Conservation (phyloP, 2,329 filamentous ascomycete genomes). For the Lizonia empirigonia region DNA sequence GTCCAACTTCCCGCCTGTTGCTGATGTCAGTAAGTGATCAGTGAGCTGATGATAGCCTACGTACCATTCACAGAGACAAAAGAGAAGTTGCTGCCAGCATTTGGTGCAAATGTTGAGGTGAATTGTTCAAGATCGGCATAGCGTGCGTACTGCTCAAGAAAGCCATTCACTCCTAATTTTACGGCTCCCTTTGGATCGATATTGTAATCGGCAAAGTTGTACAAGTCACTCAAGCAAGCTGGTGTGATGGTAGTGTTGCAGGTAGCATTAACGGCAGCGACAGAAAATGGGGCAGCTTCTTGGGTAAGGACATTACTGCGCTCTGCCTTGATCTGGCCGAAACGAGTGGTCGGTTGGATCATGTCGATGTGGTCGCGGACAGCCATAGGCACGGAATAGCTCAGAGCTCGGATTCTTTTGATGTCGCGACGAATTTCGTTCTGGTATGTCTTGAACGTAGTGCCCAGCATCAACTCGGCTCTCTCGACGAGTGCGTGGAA, state of each 20-base stretch:
- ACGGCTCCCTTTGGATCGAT: slow-evolving; percentile 45
- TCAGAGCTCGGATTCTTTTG: slow-evolving; percentile 59
- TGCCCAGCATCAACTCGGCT: slow-evolving; percentile 63
- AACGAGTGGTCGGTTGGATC: slow-evolving; percentile 70
- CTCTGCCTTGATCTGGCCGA: slow-evolving; percentile 58
- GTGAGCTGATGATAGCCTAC: slow-evolving; percentile 10
- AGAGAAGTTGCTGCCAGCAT: slow-evolving; percentile 53
- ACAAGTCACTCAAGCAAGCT: slow-evolving; percentile 54
- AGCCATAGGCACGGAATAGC: slow-evolving; percentile 66
- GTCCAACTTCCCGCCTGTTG: slow-evolving; percentile 36
- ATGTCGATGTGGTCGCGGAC: slow-evolving; percentile 63
- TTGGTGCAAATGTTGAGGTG: slow-evolving; percentile 47
- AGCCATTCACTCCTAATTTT: slow-evolving; percentile 54
- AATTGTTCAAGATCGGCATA: slow-evolving; percentile 55
- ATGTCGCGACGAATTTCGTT: slow-evolving; percentile 51
- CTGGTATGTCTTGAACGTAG: slow-evolving; percentile 63
- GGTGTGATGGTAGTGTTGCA: slow-evolving; percentile 56
- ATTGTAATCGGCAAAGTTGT: slow-evolving; percentile 51
- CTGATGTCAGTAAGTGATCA: slow-evolving; percentile 4
- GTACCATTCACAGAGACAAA: slow-evolving; percentile 52
- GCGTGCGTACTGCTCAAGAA: slow-evolving; percentile 56
- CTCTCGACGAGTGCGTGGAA: slow-evolving; percentile 59
- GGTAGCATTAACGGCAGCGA: slow-evolving; percentile 38
- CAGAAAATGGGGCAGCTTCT: slow-evolving; percentile 28
- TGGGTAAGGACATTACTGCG: slow-evolving; percentile 43